Evolutionary conservation across 805 yeast genomes (phyloP), one percentile per base, ranked within the genome.

Genomic region (Ogataea populi-albae): DNA sequence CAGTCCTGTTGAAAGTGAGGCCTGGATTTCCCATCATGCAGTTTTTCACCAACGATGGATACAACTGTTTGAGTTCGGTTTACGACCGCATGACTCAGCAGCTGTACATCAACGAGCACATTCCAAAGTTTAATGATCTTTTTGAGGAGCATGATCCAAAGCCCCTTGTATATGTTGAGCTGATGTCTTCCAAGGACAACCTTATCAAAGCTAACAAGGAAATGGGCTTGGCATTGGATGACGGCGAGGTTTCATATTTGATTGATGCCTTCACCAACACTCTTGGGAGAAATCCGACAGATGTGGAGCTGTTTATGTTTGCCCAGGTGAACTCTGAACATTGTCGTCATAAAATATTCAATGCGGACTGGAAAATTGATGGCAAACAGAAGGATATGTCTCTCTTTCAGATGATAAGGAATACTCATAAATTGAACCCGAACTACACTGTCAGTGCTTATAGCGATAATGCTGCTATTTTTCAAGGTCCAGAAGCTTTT

Each of bases 251-350:
- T 51, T 86, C 84, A 30, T 93, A 93, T 64, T 74, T 93, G 55
- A 74, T 80, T 52, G 69, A 77, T 20, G 94, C 97, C 2, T 93
- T 93, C 68, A 83, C 78, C 38, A 71, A 81, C 34, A 73, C 73
- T 22, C 67, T 82, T 47, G 79, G 82, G 30, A 79, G 98, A 63
- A 86, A 89, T 59, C 98, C 98, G 35, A 91, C 98, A 21, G 98
- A 93, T 62, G 98, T 88, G 17, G 99, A 93, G 65, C 71, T 93
- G 45, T 93, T 93, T 65, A 93, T 93, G 97, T 93, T 93, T 70
- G 99, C 98, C 26, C 99, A 93, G 68, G 98, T 93, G 49, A 93
- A 93, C 70, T 88, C 97, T 17, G 99, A 93, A 66, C 99, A 93
- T 68, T 93, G 99, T 71, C 86, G 99, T 63, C 99, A 93, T 69